Evolutionary conservation across 2,329 filamentous ascomycete species (phyloP).

Genomic region (Raffaelea ambrosiae): DNA sequence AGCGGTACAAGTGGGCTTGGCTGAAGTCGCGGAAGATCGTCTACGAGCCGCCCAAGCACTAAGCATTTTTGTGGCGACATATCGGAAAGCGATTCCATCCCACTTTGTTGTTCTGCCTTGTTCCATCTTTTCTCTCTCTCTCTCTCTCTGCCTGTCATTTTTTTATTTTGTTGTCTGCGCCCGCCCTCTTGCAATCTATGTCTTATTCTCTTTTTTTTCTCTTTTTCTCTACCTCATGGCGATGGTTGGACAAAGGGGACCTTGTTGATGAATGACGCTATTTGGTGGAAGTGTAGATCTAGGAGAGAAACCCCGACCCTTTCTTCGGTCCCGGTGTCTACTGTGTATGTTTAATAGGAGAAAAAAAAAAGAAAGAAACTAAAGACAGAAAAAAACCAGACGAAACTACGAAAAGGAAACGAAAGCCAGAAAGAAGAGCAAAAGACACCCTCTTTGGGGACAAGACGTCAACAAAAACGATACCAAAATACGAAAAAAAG

Average conservation of each 20-base stretch:
- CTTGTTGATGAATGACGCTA: neutral
- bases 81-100: neutral
- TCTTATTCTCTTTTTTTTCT: neutral
- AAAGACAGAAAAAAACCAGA: neutral
- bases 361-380: conserved; percentile 2
- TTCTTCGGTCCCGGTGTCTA: conserved; percentile 3
- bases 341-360: conserved; percentile 9
- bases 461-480: too few species aligned
- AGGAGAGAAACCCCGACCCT: neutral
- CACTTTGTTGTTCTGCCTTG: neutral
- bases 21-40: conserved; percentile 92
- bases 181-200: too few species aligned
- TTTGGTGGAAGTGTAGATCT: neutral
- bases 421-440: neutral
- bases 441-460: too few species aligned
- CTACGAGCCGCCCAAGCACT: conserved; percentile 65
- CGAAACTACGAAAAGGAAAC: neutral
- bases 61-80: too few species aligned
- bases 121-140: neutral
- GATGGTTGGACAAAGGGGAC: too few species aligned
- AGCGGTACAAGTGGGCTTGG: conserved; percentile 98
- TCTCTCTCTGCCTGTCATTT: too few species aligned
- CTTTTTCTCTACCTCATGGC: too few species aligned
- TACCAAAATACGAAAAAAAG: neutral
- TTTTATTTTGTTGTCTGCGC: too few species aligned